Evolutionary conservation across 2,329 filamentous ascomycete species (phyloP), one percentile per base, ranked within the genome.

Genomic region (Cercospora sesami): DNA sequence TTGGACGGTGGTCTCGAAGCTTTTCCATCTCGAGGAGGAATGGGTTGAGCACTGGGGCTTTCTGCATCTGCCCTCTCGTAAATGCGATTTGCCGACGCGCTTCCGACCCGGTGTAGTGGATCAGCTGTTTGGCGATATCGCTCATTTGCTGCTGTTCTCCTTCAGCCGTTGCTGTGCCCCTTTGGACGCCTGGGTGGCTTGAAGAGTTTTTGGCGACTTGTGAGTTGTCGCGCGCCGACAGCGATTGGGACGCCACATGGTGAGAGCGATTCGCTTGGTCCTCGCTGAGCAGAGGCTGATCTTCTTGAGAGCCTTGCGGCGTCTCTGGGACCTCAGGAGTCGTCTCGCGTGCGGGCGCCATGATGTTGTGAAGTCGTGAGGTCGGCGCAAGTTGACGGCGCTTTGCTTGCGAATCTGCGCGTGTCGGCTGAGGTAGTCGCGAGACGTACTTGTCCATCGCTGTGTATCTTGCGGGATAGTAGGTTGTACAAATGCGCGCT

Each of bases 11-110:
- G 12, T 53, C 8, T 1, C 26, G 42, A 3, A 68, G 53, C 26
- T 66, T 68, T 7, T 60, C 59, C 59, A 68, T 68, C 18, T 68
- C 67, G 0, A 51, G 59, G 9, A 68, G 33, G 14, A 51, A 66
- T 1, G 64, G 60, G n/a, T 68, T 68, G 1, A 65, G 33, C 1
- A 23, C 33, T 0, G 18, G 30, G 0, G 45, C 58, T 10, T 31
- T 57, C n/a, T 31, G 55, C 31, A 64, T 12, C 8, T 21, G 28
- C 1, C n/a, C 28, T 3, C 55, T 28, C 8, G 31, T 45, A 7
- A 36, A 9, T n/a, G 5, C 9, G 14, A 59, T 18, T 2, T 60
- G 26, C 0, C 58, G 45, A 8, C 6, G 28, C n/a, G 66, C 66
- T 12, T 48, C 62, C n/a, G 33, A 9, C 3, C 57, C 66, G 3